Evolutionary conservation across 1,139 yeast genomes (phyloP), one percentile per base, ranked within the genome.

Genomic region (Kurtzmaniella quercitrusa): DNA sequence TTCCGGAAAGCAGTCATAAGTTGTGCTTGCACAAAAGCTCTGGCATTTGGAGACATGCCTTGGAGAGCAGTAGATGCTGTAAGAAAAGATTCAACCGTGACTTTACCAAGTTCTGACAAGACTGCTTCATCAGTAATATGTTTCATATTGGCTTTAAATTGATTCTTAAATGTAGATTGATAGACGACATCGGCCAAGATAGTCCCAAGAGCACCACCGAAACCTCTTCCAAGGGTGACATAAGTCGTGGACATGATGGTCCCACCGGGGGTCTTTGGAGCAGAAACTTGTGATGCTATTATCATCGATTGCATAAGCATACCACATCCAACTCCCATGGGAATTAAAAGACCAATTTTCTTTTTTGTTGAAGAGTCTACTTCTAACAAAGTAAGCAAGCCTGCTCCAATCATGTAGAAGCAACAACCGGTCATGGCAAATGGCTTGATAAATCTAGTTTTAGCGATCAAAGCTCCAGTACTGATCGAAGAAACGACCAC

Each of bases 221-320:
- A 47, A 2, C 66, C 53, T 50, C 74, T 63, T 21, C 48, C 45
- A 46, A 68, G 66, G 48, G 62, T 62, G 21, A 65, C 34, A 40
- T 62, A 60, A 3, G 69, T 56, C 3, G 74, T 68, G 6, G 71
- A 58, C 62, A 68, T 53, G 40, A 71, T 70, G 21, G 59, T 56
- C 9, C 67, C 63, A 12, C 74, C 74, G 3, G 68, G 62, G 3
- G 63, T 54, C 43, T 64, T 61, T 25, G 74, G 73, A 2, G 74
- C 73, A 17, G 56, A 50, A 3, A 68, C 51, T 49, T 68, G 73
- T 2, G 66, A 57, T 2, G 61, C 54, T 15, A 65, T 54, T 12
- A 66, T 45, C 2, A 60, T 41, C 11, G 63, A 51, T 51, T 68
- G 74, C 59, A 66, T 54, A 42, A 52, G 53, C 6, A 60, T 42